These are phyloP conservation scores for Geosiphon pyriformis DNA, from an alignment of 192 early-diverging fungal genomes.

Conservation along the genomic window DNA sequence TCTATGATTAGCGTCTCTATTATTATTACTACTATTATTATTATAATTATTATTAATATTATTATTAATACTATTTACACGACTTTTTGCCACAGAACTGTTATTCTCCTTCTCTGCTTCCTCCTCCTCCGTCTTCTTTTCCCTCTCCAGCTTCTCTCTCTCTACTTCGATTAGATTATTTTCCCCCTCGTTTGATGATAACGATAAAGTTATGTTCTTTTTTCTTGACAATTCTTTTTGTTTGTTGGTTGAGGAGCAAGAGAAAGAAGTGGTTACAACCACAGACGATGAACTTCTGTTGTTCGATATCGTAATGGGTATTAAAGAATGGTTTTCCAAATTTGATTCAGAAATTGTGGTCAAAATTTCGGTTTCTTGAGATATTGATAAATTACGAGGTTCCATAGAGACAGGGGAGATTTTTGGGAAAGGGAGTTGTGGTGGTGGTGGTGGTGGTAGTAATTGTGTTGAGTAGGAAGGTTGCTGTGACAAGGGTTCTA, in stretches of 20 bases:
- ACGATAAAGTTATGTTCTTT: background rate
- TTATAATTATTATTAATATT: too few relatives aligned
- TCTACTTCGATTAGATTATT: background rate
- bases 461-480: background rate
- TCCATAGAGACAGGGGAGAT: background rate
- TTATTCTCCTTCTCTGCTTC: background rate
- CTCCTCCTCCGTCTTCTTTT: background rate
- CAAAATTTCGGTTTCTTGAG: background rate
- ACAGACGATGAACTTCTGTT: constrained; percentile 10
- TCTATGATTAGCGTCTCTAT: constrained; percentile 19
- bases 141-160: background rate
- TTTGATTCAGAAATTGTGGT: constrained; percentile 6
- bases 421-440: constrained; percentile 5
- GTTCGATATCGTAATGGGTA: constrained; percentile 1
- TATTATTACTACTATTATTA: constrained; percentile 20
- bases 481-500: constrained; percentile 11
- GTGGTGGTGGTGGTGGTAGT: background rate
- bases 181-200: background rate
- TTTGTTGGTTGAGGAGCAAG: background rate
- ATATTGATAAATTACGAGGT: constrained; percentile 8
- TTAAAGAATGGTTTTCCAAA: constrained; percentile 6
- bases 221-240: background rate
- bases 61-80: constrained; percentile 16
- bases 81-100: constrained; percentile 23
- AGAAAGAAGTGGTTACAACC: constrained; percentile 5